A percentile compares a stretch with the other conserved stretches of the same genome.
Conservation (phyloP, 805 yeast species). For the Candida nanaspora region DNA sequence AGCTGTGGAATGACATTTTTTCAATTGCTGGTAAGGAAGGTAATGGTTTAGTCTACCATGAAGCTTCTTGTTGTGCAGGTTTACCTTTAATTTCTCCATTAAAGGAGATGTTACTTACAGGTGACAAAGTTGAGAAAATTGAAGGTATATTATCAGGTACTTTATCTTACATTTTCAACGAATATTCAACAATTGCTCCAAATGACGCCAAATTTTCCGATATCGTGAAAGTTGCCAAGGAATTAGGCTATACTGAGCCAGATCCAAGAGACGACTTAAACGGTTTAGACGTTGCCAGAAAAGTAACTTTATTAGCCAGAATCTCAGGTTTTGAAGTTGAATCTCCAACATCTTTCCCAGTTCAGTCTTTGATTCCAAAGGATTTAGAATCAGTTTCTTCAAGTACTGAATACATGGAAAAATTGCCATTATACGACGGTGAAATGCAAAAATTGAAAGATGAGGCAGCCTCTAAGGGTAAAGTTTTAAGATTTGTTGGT, state of each 20-base stretch:
- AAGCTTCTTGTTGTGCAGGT: constrained; percentile 98
- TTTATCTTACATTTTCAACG: constrained; percentile 89
- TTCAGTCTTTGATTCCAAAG: constrained; percentile 86
- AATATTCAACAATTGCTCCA: constrained; percentile 66
- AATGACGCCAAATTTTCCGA: constrained; percentile 75
- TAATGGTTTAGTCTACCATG: constrained; percentile 86
- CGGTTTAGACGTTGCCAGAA: constrained; percentile 97
- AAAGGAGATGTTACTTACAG: constrained; percentile 84
- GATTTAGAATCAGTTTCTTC: constrained; percentile 67
- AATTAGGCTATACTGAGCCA: constrained; percentile 95
- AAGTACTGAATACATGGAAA: constrained; percentile 71
- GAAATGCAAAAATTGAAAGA: constrained; percentile 72
- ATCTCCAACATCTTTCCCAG: constrained; percentile 89
- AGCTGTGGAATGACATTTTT: constrained; percentile 73
- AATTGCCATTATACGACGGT: constrained; percentile 75
- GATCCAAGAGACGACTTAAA: constrained; percentile 99
- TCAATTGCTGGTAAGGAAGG: constrained; percentile 40
- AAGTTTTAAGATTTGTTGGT: constrained; percentile 92
- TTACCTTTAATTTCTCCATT: constrained; percentile 87
- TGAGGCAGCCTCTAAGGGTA: constrained; percentile 73
- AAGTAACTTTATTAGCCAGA: constrained; percentile 93
- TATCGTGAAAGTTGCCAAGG: constrained; percentile 81
- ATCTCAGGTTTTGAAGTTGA: constrained; percentile 79
- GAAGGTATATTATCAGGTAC: constrained; percentile 98
- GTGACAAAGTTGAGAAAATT: constrained; percentile 84